phyloP scores from a whole-genome alignment of 345 rosid species.

The Eucalyptus tenuipes region DNA sequence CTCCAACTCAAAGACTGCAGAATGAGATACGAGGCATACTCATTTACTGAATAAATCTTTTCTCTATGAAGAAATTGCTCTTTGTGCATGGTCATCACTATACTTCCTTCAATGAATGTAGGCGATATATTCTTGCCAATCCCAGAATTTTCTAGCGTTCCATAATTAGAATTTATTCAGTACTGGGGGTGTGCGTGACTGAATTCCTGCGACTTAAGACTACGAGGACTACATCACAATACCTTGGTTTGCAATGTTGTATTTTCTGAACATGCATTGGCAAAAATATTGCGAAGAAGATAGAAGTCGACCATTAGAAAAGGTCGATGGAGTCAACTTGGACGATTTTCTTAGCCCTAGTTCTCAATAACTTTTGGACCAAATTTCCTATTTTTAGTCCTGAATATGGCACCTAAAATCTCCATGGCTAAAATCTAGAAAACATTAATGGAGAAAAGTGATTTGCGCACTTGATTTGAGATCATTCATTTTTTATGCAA shows the following conservation, averaged over 20 bases:
- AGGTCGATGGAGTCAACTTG: not conserved
- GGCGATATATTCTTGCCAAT: not conserved
- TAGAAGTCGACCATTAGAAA: not conserved
- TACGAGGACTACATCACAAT: not conserved
- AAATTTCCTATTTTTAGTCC: rapidly evolving
- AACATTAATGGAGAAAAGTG: no score
- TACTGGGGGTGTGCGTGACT: not conserved
- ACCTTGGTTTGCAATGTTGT: not conserved
- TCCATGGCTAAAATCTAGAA: no score
- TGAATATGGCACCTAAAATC: no score
- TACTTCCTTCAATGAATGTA: not conserved
- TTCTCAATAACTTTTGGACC: not conserved
- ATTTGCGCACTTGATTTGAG: no score
- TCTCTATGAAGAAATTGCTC: not conserved
- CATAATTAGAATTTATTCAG: not conserved
- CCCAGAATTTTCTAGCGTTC: not conserved
- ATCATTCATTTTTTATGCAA: no score
- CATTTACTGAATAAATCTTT: not conserved
- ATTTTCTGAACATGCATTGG: not conserved
- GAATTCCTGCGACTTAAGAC: not conserved
- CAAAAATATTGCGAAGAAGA: not conserved
- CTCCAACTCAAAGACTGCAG: not conserved
- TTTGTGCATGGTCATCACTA: not conserved
- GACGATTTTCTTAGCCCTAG: not conserved
- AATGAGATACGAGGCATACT: not conserved